Evolutionary conservation across 768 basidiomycete genomes (phyloP), one percentile per base, ranked within the genome.

Genomic region (Termitomyces sp.): DNA sequence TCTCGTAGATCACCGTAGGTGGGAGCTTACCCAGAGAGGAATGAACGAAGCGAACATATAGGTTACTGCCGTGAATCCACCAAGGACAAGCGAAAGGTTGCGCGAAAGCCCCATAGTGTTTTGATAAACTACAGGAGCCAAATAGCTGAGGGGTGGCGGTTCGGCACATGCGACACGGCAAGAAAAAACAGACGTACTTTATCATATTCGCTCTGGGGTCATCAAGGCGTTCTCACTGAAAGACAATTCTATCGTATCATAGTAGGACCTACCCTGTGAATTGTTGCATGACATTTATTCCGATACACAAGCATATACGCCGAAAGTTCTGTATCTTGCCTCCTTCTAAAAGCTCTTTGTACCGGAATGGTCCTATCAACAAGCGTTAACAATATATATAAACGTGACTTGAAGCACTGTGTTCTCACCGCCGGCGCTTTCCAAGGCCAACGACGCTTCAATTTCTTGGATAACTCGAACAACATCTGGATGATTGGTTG

Each of bases 11-110:
- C 49, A 24, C 16, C 14, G 22, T 36, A 10, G 18, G 11, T 18
- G 8, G n/a, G 38, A n/a, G 6, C 61, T 20, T 30, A 71, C 72
- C 73, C 71, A 73, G 3, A 72, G 70, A 3, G 73, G 74, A 60
- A 74, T 73, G 56, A 77, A 76, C 0, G 75, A 75, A 13, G 74
- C 73, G 22, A 76, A 40, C 69, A 77, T 71, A 59, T 73, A 77
- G 1, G 73, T 74, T 36, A 75, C 63, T 2, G 75, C 65, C 0
- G 74, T 75, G 58, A 67, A 73, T 13, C 75, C 75, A 14, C 74
- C 74, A 3, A 76, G 67, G 46, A 77, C 70, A 40, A 76, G 70
- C 3, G 74, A 73, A 24, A 77, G 67, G 33, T 76, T 66, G 32
- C 73, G 71, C 18, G 74, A 68, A 22, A 77, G 64, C 3, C 73